These are phyloP conservation scores for Fusarium xylarioides DNA, from an alignment of 2,329 filamentous ascomycete genomes.

Conservation along the genomic window DNA sequence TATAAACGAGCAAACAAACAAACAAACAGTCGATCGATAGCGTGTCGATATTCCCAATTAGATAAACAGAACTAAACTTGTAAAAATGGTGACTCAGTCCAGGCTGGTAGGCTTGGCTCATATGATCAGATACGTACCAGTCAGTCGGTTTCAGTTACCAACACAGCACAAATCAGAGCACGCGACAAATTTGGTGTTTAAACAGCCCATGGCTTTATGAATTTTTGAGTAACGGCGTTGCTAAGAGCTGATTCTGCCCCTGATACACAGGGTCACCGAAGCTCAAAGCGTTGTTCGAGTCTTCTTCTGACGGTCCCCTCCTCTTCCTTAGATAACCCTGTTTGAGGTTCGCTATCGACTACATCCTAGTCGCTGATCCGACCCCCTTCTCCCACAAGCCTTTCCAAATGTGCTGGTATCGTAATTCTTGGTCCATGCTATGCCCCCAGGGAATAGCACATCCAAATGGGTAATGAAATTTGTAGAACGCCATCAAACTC, in stretches of 20 bases:
- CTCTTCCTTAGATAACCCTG: constrained; percentile 7
- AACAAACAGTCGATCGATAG: constrained; percentile 28
- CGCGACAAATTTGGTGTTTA: constrained; percentile 24
- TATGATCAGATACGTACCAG: constrained; percentile 10
- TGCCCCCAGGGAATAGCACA: constrained; percentile 38
- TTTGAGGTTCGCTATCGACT: constrained; percentile 10
- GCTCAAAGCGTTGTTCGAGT: constrained; percentile 22
- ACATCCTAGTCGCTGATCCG: constrained; percentile 31
- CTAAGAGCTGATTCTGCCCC: constrained; percentile 35
- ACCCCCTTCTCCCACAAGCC: constrained; percentile 15
- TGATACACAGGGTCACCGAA: constrained; percentile 31
- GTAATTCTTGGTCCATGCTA: constrained; percentile 35
- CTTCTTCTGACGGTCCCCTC: constrained; percentile 3
- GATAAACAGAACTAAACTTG: constrained; percentile 21
- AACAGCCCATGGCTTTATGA: constrained; percentile 41
- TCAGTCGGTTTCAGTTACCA: constrained; percentile 13
- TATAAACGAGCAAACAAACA: constrained; percentile 31
- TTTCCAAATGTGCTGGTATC: constrained; percentile 41
- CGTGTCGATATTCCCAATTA: neutral
- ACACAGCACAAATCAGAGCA: constrained; percentile 29
- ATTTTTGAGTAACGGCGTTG: constrained; percentile 39
- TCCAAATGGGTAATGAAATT: constrained; percentile 36
- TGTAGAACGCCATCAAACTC: constrained; percentile 43
- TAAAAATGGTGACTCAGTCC: neutral
- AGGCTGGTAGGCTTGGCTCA: constrained; percentile 8